Evolutionary conservation across 2,329 filamentous ascomycete genomes (phyloP), one percentile per base, ranked within the genome.

Genomic region (Aspergillus aculeatus): DNA sequence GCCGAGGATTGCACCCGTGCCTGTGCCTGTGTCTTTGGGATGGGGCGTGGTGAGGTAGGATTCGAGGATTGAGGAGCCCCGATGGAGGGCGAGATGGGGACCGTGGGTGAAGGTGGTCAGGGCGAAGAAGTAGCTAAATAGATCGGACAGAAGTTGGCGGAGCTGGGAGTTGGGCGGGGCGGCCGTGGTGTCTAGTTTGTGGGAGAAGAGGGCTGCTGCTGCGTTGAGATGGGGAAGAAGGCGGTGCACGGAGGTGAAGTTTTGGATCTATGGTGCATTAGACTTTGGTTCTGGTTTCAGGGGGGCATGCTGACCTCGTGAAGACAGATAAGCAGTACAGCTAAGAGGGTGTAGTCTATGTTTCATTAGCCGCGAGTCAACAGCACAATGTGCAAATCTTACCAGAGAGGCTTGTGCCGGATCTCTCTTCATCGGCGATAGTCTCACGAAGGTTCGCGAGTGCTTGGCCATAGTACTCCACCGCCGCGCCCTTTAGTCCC

Each of bases 111-210:
- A 59, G 9, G 49, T 49, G 5, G 57, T 31, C 5, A 62, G 24
- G 2, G 60, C 48, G 41, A 56, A 62, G 11, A 57, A 53, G n/a
- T 62, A 62, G 31, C 52, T 59, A 11, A 62, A 62, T 38, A 62
- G 53, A 26, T 59, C 59, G 2, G 52, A 41, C 2, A 62, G 29
- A n/a, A 53, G 56, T 4, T 26, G 24, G 6, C 56, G 38, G 3
- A 62, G 38, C 1, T 41, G 41, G 1, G 50, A 38, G 41, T 59
- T 56, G 3, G 23, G 41, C 10, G 52, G 44, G 12, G 16, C 19
- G 6, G 9, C 12, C 9, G 16, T 19, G 4, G 9, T 16, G 14
- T 29, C 29, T n/a, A 56, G n/a, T 3, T 49, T 53, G 7, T 53
- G 57, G 3, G 26, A 35, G 5, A 62, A 49, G 7, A 62, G 52